A percentile compares a stretch with the other conserved stretches of the same genome.
phyloP scores from a whole-genome alignment of 2,329 filamentous ascomycete species.

The Dothideomycetes sp. region DNA sequence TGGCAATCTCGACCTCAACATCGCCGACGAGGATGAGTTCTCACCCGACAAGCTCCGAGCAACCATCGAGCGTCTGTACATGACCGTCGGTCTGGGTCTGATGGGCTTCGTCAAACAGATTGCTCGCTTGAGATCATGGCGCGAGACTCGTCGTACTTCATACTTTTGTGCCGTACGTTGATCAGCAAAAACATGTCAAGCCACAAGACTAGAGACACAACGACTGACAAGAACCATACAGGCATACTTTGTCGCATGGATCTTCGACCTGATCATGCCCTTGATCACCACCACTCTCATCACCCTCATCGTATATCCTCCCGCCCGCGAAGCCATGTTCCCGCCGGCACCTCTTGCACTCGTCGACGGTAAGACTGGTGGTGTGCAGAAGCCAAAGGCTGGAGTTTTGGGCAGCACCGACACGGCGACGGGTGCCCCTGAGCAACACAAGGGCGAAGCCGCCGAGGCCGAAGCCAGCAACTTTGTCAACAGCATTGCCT shows the following conservation, averaged over 20 bases:
- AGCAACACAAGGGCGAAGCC: slow-evolving; percentile 75
- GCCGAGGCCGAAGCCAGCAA: slow-evolving; percentile 77
- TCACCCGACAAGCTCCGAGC: slow-evolving; percentile 73
- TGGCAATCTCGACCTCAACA: slow-evolving; percentile 67
- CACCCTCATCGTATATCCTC: slow-evolving; percentile 56
- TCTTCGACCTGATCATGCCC: slow-evolving; percentile 61
- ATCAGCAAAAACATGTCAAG: too few species aligned
- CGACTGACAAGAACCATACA: slow-evolving; percentile 18
- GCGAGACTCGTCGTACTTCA: slow-evolving; percentile 58
- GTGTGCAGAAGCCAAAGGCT: slow-evolving; percentile 66
- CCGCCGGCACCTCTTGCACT: slow-evolving; percentile 69
- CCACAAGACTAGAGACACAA: neutral
- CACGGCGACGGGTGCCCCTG: slow-evolving; percentile 70
- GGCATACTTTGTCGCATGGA: slow-evolving; percentile 57
- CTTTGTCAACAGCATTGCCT: slow-evolving; percentile 64
- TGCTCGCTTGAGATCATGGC: slow-evolving; percentile 68
- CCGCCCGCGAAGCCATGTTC: slow-evolving; percentile 55
- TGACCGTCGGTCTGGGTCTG: slow-evolving; percentile 62
- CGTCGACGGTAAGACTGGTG: slow-evolving; percentile 60
- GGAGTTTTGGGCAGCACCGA: slow-evolving; percentile 68
- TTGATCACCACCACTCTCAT: slow-evolving; percentile 51
- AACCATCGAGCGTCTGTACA: slow-evolving; percentile 72
- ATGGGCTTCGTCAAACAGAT: slow-evolving; percentile 64
- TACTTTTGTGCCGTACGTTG: slow-evolving; percentile 50
- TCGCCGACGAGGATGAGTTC: slow-evolving; percentile 75